Evolutionary conservation across 2,329 filamentous ascomycete species (phyloP).

Genomic region (Exophiala sideris): DNA sequence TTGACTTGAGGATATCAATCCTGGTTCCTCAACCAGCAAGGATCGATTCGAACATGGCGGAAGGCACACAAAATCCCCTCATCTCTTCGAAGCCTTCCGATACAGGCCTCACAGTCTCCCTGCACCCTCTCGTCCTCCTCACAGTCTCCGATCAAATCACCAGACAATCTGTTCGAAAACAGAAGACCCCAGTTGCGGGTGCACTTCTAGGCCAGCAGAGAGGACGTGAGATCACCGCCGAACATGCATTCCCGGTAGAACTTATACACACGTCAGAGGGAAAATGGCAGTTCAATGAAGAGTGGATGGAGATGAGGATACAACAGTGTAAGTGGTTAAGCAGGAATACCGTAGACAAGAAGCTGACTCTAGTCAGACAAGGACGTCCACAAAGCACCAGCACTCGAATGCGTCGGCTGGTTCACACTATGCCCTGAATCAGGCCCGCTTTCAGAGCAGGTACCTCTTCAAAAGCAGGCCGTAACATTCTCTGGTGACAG

Average conservation of each 20-base stretch:
- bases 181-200: slow-evolving; percentile 74
- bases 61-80: slow-evolving; percentile 51
- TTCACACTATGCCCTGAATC: slow-evolving; percentile 72
- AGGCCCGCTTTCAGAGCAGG: slow-evolving; percentile 65
- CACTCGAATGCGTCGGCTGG: slow-evolving; percentile 87
- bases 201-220: slow-evolving; percentile 89
- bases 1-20: not conserved
- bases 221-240: slow-evolving; percentile 84
- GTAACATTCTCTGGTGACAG: slow-evolving; percentile 69
- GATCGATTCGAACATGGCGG: slow-evolving; percentile 44
- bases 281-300: slow-evolving; percentile 60
- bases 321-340: slow-evolving; percentile 68
- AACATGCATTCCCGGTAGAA: slow-evolving; percentile 86
- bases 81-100: slow-evolving; percentile 68
- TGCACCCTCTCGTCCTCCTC: slow-evolving; percentile 92
- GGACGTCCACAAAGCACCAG: slow-evolving; percentile 78
- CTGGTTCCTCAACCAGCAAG: not conserved
- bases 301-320: slow-evolving; percentile 73
- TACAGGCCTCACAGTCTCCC: slow-evolving; percentile 71
- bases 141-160: slow-evolving; percentile 97
- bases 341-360: not conserved
- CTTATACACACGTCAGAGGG: slow-evolving; percentile 51
- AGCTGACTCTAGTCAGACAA: slow-evolving; percentile 59
- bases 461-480: slow-evolving; percentile 76
- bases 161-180: slow-evolving; percentile 74